A percentile compares a stretch with the other conserved stretches of the same genome.
Evolutionary conservation across 768 basidiomycete genomes (phyloP).

Genomic region (Collybia nuda): DNA sequence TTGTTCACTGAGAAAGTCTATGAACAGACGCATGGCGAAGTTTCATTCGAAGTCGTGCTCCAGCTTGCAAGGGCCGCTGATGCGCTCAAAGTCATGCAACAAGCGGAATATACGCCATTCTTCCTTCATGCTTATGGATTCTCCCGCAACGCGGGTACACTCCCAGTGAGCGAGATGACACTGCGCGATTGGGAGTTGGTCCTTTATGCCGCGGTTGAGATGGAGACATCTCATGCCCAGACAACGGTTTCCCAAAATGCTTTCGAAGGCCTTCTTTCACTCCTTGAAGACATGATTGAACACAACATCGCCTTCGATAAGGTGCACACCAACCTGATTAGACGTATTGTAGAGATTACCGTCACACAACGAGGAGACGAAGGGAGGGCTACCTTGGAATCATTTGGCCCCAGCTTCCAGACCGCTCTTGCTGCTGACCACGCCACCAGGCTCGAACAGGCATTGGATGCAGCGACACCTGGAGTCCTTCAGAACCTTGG

Average conservation of each 20-base stretch:
- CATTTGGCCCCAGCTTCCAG: constrained; percentile 31
- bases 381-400: constrained; percentile 22
- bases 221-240: constrained; percentile 26
- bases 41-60: constrained; percentile 28
- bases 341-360: constrained; percentile 24
- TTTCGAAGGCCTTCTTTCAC: constrained; percentile 38
- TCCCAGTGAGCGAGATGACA: constrained; percentile 28
- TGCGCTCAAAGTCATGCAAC: constrained; percentile 29
- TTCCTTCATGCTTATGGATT: constrained; percentile 46
- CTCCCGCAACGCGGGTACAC: constrained; percentile 24
- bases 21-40: constrained; percentile 8
- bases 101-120: constrained; percentile 31
- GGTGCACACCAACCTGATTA: constrained; percentile 23
- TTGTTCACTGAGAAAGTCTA: constrained; percentile 24
- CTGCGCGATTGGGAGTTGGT: constrained; percentile 47
- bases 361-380: constrained; percentile 18
- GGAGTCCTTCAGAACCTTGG: constrained; percentile 8
- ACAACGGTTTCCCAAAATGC: constrained; percentile 22
- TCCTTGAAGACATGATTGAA: constrained; percentile 40
- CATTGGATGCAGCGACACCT: constrained; percentile 10
- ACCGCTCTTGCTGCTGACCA: constrained; percentile 18
- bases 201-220: constrained; percentile 37
- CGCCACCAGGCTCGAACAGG: constrained; percentile 18
- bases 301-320: constrained; percentile 27
- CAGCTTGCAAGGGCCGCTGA: constrained; percentile 32